A percentile compares a stretch with the other conserved stretches of the same genome.
Conservation (phyloP, 169 alveolate species). For the Cryptosporidium tyzzeri region DNA sequence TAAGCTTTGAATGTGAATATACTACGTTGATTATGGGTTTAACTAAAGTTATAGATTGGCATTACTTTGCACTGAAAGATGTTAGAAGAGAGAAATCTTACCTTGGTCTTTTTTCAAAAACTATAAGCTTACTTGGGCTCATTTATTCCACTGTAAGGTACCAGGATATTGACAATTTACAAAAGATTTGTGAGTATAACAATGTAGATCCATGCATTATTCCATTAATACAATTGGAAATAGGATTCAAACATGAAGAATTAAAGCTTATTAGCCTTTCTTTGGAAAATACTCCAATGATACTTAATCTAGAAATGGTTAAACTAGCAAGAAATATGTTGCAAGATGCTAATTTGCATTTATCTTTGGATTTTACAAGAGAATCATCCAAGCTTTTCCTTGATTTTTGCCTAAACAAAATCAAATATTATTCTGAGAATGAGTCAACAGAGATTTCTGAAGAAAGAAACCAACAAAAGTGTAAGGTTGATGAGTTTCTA, state of each 20-base stretch:
- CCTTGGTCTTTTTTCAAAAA: slow-evolving; percentile 36
- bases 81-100: neutral
- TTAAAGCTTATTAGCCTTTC: slow-evolving; percentile 8
- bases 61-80: slow-evolving; percentile 27
- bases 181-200: slow-evolving; percentile 21
- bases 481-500: slow-evolving; percentile 5
- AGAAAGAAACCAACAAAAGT: neutral
- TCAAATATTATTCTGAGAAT: slow-evolving; percentile 15
- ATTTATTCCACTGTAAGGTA: slow-evolving; percentile 28
- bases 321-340: neutral
- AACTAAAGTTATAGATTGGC: slow-evolving; percentile 12
- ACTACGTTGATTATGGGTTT: neutral
- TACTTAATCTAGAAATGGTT: slow-evolving; percentile 17
- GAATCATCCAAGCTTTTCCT: slow-evolving; percentile 17
- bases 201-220: slow-evolving; percentile 17
- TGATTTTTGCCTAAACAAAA: slow-evolving; percentile 45
- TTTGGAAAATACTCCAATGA: slow-evolving; percentile 3
- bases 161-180: slow-evolving; percentile 10
- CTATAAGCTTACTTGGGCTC: slow-evolving; percentile 13
- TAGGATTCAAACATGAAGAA: slow-evolving; percentile 46
- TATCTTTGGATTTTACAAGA: slow-evolving; percentile 37
- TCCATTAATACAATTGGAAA: slow-evolving; percentile 47
- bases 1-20: neutral
- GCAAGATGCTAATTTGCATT: slow-evolving; percentile 1
- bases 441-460: neutral